phyloP scores from a whole-genome alignment of 1,284 basidiomycete genomes.

The Papiliotrema terrestris region DNA sequence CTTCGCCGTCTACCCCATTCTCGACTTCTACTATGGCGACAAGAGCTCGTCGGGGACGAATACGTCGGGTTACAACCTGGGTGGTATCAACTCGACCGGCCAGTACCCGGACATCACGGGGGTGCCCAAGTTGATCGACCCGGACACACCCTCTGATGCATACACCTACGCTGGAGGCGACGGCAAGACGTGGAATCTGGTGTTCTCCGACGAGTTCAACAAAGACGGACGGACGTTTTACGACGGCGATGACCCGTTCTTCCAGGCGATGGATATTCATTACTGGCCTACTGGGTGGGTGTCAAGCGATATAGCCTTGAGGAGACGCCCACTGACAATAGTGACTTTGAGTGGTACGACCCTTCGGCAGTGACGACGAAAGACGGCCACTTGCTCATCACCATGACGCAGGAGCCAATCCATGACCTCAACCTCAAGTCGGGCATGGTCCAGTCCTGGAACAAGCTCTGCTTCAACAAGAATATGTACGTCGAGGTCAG shows the following conservation, averaged over 20 bases:
- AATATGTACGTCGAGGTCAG: constrained; percentile 45
- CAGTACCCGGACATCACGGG: constrained; percentile 57
- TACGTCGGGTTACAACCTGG: constrained; percentile 59
- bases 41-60: constrained; percentile 16
- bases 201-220: constrained; percentile 87
- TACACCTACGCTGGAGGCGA: constrained; percentile 64
- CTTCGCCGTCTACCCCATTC: constrained; percentile 75
- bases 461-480: constrained; percentile 50
- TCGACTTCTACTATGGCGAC: constrained; percentile 56
- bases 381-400: constrained; percentile 78
- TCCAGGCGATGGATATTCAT: constrained; percentile 52
- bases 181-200: constrained; percentile 63
- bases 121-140: constrained; percentile 64
- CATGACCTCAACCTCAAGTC: constrained; percentile 71
- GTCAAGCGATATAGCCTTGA: neutral
- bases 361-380: constrained; percentile 75
- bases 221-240: constrained; percentile 56
- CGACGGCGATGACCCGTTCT: constrained; percentile 54
- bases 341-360: constrained; percentile 57
- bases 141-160: constrained; percentile 60
- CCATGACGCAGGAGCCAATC: constrained; percentile 61
- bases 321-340: constrained; percentile 4
- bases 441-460: constrained; percentile 56
- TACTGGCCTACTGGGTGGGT: constrained; percentile 53
- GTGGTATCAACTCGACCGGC: constrained; percentile 72